Conservation (phyloP, 331 rosid genomes). For the Quercus tomentella region DNA sequence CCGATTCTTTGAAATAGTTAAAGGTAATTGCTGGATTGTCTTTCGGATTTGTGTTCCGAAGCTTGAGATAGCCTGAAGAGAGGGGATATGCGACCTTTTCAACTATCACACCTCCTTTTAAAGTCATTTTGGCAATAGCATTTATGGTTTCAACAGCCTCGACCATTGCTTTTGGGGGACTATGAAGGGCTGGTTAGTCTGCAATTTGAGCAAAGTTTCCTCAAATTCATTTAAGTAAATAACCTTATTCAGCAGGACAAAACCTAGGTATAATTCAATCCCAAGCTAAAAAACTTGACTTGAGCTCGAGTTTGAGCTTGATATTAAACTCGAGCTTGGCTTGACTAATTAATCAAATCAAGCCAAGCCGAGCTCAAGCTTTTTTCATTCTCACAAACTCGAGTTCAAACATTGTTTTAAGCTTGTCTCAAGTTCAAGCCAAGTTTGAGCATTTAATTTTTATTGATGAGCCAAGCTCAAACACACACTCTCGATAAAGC, state of each 20-base stretch:
- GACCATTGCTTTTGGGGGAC: constrained; percentile 17
- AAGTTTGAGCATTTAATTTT: too few species aligned
- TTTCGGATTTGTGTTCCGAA: constrained; percentile 40
- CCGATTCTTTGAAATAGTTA: constrained; percentile 66
- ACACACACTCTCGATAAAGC: too few species aligned
- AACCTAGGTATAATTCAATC: too few species aligned
- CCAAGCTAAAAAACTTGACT: too few species aligned
- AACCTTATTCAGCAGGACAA: neutral
- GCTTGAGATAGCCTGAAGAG: constrained; percentile 56
- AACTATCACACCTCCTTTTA: constrained; percentile 54
- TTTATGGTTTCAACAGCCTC: constrained; percentile 16
- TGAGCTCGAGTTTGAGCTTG: too few species aligned
- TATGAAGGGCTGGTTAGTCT: constrained; percentile 33
- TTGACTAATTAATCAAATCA: too few species aligned
- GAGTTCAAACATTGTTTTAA: too few species aligned
- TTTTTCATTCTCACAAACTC: too few species aligned
- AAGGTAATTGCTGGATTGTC: constrained; percentile 61
- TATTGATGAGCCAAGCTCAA: too few species aligned
- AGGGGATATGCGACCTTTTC: constrained; percentile 56
- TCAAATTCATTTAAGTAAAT: neutral
- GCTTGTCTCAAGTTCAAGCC: too few species aligned
- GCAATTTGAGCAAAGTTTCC: neutral
- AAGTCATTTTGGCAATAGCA: constrained; percentile 17
- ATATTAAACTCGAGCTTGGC: too few species aligned
- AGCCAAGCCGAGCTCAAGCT: too few species aligned